Percentiles rank a stretch among this genome's conserved stretches.
Evolutionary conservation across 2,329 filamentous ascomycete genomes (phyloP).

Genomic region (Diplocarpon mali): DNA sequence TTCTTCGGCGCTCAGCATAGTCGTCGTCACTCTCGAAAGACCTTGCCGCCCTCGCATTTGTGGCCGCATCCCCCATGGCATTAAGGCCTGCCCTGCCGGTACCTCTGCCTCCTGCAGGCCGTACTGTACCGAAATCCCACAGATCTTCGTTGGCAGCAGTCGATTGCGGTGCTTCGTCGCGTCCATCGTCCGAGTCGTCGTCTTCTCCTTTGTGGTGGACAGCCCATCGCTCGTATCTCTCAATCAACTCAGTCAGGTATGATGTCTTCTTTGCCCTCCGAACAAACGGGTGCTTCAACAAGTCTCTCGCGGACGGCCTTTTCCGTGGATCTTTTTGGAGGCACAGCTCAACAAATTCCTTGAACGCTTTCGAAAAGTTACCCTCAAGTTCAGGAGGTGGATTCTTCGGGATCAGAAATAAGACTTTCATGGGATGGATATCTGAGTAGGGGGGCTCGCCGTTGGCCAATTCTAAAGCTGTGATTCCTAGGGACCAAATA

Average conservation of each 20-base stretch:
- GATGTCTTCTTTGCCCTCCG: slow-evolving; percentile 86
- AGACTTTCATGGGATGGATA: slow-evolving; percentile 96
- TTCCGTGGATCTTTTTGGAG: slow-evolving; percentile 83
- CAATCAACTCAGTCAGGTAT: slow-evolving; percentile 93
- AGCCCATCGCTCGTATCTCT: slow-evolving; percentile 79
- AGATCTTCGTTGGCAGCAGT: slow-evolving; percentile 64
- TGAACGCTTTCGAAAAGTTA: slow-evolving; percentile 72
- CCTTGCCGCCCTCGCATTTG: slow-evolving; percentile 58
- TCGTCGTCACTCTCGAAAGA: slow-evolving; percentile 38
- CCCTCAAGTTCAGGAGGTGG: slow-evolving; percentile 71
- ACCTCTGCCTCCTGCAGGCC: slow-evolving; percentile 61
- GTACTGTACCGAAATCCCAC: slow-evolving; percentile 97
- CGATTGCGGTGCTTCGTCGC: slow-evolving; percentile 33
- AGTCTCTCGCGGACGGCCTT: slow-evolving; percentile 72
- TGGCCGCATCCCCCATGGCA: slow-evolving; percentile 68
- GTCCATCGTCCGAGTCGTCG: slow-evolving; percentile 46
- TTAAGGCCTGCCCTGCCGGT: slow-evolving; percentile 50
- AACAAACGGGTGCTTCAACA: slow-evolving; percentile 85
- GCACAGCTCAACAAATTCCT: slow-evolving; percentile 76
- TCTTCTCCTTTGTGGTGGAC: slow-evolving; percentile 68
- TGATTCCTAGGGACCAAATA: slow-evolving; percentile 95
- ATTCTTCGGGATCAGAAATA: slow-evolving; percentile 95
- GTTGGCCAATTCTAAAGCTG: slow-evolving; percentile 80
- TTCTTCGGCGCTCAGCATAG: slow-evolving; percentile 41
- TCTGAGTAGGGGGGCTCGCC: slow-evolving; percentile 92